A percentile compares a stretch with the other conserved stretches of the same genome.
phyloP scores from a whole-genome alignment of 805 yeast genomes.

The Clavispora asparagi region DNA sequence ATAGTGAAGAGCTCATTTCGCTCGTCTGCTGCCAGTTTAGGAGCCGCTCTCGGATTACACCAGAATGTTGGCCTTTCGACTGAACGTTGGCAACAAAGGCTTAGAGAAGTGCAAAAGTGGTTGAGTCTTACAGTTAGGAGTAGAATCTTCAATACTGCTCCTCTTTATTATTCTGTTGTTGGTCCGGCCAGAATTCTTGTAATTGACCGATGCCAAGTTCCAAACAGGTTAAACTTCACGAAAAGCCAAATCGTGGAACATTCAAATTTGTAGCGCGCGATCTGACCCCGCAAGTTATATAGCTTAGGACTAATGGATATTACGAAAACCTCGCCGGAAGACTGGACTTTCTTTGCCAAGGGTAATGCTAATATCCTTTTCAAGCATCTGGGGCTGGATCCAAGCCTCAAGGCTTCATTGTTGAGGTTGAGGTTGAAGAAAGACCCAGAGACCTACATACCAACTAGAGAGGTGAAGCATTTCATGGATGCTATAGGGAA shows the following conservation, averaged over 20 bases:
- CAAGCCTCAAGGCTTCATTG: slow-evolving; percentile 29
- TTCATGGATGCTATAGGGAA: slow-evolving; percentile 34
- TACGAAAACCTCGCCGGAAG: slow-evolving; percentile 23
- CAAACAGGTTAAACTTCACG: not conserved
- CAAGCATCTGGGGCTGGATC: slow-evolving; percentile 32
- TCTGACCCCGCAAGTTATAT: not conserved
- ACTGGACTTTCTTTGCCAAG: slow-evolving; percentile 42
- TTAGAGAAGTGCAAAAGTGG: not conserved
- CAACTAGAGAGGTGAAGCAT: slow-evolving; percentile 37
- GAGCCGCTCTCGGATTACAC: not conserved
- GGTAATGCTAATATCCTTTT: slow-evolving; percentile 49
- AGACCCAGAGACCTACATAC: slow-evolving; percentile 29
- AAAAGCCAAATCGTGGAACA: not conserved
- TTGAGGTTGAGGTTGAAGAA: slow-evolving; percentile 33
- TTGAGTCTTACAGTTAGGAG: not conserved
- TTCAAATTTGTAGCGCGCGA: not conserved
- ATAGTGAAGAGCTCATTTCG: not conserved
- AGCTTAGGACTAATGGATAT: slow-evolving; percentile 25
- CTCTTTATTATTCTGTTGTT: not conserved
- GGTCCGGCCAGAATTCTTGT: slow-evolving; percentile 1
- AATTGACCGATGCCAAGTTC: not conserved
- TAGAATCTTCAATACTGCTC: not conserved
- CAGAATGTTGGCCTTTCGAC: not conserved
- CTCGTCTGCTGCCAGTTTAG: not conserved
- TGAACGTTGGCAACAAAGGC: not conserved